phyloP scores from a whole-genome alignment of 768 basidiomycete species.

The Pleurotus sapidus region DNA sequence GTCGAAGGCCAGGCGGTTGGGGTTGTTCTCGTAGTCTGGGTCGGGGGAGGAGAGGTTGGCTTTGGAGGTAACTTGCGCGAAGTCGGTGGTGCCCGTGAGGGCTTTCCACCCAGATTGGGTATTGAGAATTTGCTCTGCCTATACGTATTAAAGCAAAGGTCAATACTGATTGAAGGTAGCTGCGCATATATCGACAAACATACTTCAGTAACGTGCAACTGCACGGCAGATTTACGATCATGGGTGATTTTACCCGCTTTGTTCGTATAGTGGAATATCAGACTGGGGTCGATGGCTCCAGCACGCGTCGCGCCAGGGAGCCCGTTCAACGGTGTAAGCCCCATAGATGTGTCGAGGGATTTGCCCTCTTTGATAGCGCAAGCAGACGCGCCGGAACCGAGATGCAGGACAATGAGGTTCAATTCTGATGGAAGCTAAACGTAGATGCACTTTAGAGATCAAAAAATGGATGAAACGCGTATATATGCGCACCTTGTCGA shows the following conservation, averaged over 20 bases:
- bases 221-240: conserved; percentile 39
- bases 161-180: not conserved
- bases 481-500: conserved; percentile 43
- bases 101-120: conserved; percentile 76
- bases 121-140: conserved; percentile 76
- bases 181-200: not conserved
- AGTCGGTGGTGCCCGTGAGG: conserved; percentile 79
- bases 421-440: conserved; percentile 40
- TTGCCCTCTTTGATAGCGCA: conserved; percentile 73
- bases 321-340: conserved; percentile 77
- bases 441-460: not conserved
- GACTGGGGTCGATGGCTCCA: conserved; percentile 79
- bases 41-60: conserved; percentile 25
- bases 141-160: conserved; percentile 3
- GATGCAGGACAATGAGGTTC: conserved; percentile 81
- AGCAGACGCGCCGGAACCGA: conserved; percentile 87
- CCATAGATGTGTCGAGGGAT: conserved; percentile 89
- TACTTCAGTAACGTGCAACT: conserved; percentile 55
- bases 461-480: not conserved
- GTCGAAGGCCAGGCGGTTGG: conserved; percentile 66
- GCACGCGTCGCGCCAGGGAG: conserved; percentile 87
- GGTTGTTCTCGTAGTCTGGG: conserved; percentile 23
- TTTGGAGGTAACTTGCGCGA: conserved; percentile 58
- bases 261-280: conserved; percentile 83
- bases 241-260: conserved; percentile 52